Evolutionary conservation across 257 asterid species (phyloP), one percentile per base, ranked within the genome.

Genomic region (Nicotiana paniculata): DNA sequence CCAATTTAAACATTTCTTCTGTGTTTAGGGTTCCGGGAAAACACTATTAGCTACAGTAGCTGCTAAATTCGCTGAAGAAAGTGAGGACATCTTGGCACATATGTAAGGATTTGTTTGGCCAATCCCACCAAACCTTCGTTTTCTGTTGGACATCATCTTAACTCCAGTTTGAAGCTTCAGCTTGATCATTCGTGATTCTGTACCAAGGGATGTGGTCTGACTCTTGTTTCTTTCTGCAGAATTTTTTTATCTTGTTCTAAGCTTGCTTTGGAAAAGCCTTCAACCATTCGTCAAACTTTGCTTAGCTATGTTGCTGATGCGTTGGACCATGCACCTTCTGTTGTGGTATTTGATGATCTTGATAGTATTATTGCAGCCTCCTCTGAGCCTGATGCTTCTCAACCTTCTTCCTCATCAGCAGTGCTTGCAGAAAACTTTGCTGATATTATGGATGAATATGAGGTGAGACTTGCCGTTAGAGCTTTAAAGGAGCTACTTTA

Each of bases 321-420:
- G 48, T 83, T 94, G 79, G 97, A 94, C 87, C 93, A 88, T 88
- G 92, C 97, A 39, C 99, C 99, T 82, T 94, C 99, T 77, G 90
- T 93, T 84, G 82, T 96, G 67, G 83, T 96, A 83, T 92, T 96
- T 87, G 99, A 96, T 89, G 99, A 96, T 93, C 92, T 96, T 86
- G 99, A 96, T 82, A 88, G 93, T 91, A 95, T 96, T 26, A 82
- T 96, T 81, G 84, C 93, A 46, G 88, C 97, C 81, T 87, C 97
- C 87, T 87, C 95, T 10, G 97, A 94, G 59, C 70, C 89, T 78
- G 99, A 93, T 81, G 97, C 93, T 66, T 89, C 96, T 90, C 99
- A 94, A 85, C 86, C 89, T 83, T 89, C 97, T 82, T 80, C 89
- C 26, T 90, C 97, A 79, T 90, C 93, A 74, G 87, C 89, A 46